A percentile compares a stretch with the other conserved stretches of the same genome.
Conservation (phyloP, 345 rosid species). For the Camelina sativa region DNA sequence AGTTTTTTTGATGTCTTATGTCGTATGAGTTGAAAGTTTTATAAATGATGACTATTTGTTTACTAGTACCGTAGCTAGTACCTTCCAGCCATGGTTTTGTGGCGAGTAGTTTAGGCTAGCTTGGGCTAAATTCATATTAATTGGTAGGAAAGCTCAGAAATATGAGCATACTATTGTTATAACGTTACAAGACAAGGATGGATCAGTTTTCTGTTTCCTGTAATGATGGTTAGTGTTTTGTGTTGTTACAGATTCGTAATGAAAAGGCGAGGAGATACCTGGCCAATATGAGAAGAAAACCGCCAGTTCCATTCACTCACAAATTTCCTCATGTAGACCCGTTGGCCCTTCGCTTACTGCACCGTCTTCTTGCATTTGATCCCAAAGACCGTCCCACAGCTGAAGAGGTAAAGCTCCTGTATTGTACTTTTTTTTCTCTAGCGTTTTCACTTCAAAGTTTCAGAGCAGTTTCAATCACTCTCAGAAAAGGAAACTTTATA, state of each 20-base stretch:
- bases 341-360: conserved; percentile 75
- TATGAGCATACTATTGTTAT: not conserved
- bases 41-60: conserved; percentile 5
- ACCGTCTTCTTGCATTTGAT: conserved; percentile 91
- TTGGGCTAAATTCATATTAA: not conserved
- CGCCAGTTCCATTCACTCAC: conserved; percentile 72
- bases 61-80: conserved; percentile 11
- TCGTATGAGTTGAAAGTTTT: not conserved
- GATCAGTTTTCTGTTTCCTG: conserved; percentile 20
- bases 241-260: conserved; percentile 75
- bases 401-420: conserved; percentile 60
- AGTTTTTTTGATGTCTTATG: not conserved
- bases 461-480: conserved; percentile 14
- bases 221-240: conserved; percentile 14
- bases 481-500: conserved; percentile 15
- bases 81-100: conserved; percentile 15
- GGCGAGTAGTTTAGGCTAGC: conserved; percentile 32
- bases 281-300: conserved; percentile 88
- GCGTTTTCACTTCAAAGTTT: conserved; percentile 2
- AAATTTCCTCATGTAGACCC: conserved; percentile 89
- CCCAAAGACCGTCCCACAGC: conserved; percentile 98
- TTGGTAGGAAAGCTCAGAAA: conserved; percentile 14
- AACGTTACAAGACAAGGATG: conserved; percentile 12
- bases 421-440: conserved; percentile 1
- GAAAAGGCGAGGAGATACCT: conserved; percentile 98